A percentile compares a stretch with the other conserved stretches of the same genome.
Conservation (phyloP, 805 yeast species). For the Nakazawaea sp. region DNA sequence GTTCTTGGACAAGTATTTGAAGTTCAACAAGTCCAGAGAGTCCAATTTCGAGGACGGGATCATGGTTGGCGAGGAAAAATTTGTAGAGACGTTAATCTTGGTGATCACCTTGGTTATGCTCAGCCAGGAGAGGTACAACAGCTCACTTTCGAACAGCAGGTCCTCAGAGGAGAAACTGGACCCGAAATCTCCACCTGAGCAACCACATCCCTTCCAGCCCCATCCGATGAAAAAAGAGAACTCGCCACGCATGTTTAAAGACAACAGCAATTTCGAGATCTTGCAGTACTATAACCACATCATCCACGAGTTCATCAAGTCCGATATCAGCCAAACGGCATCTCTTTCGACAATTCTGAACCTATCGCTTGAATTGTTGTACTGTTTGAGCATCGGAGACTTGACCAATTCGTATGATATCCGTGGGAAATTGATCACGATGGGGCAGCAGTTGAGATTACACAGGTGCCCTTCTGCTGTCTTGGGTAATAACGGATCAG, state of each 20-base stretch:
- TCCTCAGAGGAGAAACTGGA: neutral
- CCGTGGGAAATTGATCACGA: constrained; percentile 68
- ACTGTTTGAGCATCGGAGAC: constrained; percentile 69
- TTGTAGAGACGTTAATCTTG: constrained; percentile 47
- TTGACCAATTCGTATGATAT: constrained; percentile 66
- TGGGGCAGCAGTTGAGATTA: constrained; percentile 80
- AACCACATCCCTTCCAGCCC: constrained; percentile 2
- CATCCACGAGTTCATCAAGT: constrained; percentile 55
- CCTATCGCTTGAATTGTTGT: constrained; percentile 59
- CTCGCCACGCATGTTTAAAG: constrained; percentile 11
- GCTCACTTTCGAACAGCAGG: constrained; percentile 1
- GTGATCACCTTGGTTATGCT: constrained; percentile 44
- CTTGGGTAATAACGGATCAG: constrained; percentile 55
- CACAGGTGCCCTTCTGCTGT: constrained; percentile 87
- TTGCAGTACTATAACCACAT: constrained; percentile 51
- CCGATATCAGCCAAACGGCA: constrained; percentile 53
- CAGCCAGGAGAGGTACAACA: constrained; percentile 26
- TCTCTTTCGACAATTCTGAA: constrained; percentile 67
- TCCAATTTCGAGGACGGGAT: constrained; percentile 30
- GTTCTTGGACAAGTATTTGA: constrained; percentile 55
- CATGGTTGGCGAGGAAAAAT: constrained; percentile 40
- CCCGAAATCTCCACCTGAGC: neutral
- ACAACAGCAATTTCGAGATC: constrained; percentile 20
- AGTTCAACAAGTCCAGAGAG: constrained; percentile 40
- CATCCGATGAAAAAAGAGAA: constrained; percentile 7